A percentile compares a stretch with the other conserved stretches of the same genome.
Conservation (phyloP, 495 filamentous ascomycete genomes). For the Aspergillus haitiensis region DNA sequence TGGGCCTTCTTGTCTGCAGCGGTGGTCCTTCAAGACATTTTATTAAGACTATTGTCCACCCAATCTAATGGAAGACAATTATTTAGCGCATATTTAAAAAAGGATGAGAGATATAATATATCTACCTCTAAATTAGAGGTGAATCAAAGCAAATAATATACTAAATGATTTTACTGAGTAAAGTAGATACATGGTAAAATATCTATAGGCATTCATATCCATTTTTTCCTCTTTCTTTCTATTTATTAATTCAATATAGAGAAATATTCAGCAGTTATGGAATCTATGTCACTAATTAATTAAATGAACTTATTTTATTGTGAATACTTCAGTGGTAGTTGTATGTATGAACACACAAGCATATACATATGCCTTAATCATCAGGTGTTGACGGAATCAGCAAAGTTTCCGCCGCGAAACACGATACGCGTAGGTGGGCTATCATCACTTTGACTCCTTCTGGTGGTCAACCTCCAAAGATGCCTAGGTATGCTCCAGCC, state of each 20-base stretch:
- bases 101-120: no score
- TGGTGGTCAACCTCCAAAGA: slow-evolving; percentile 32
- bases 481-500: slow-evolving; percentile 43
- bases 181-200: neutral
- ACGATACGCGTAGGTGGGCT: slow-evolving; percentile 44
- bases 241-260: neutral
- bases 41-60: no score
- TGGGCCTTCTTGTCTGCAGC: no score
- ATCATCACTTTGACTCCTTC: slow-evolving; percentile 29
- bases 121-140: no score
- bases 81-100: no score
- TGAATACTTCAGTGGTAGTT: neutral
- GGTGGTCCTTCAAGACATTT: no score
- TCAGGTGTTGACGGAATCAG: neutral
- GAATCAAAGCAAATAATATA: no score
- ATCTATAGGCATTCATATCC: neutral
- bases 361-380: slow-evolving; percentile 16
- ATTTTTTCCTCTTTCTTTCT: neutral
- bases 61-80: no score
- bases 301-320: neutral
- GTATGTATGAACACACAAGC: slow-evolving; percentile 34
- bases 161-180: no score
- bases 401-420: slow-evolving; percentile 38
- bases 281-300: no score
- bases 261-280: neutral